These are phyloP conservation scores for Delphinella strobiligena DNA, from an alignment of 2,329 filamentous ascomycete genomes.

Conservation along the genomic window DNA sequence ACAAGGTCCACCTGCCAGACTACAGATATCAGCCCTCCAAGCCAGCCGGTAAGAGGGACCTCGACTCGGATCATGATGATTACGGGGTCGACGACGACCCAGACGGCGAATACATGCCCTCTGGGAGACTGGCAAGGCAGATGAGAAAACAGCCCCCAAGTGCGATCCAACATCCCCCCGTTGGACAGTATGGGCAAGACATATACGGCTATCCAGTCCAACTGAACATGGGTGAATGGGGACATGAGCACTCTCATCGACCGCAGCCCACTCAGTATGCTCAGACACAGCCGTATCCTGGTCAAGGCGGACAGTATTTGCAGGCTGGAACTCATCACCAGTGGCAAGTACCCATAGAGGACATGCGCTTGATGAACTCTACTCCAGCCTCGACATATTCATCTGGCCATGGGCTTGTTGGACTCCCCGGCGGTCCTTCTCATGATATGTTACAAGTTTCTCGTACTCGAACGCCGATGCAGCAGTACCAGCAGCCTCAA, in stretches of 20 bases:
- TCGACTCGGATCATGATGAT: slow-evolving; percentile 21
- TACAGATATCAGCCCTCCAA: slow-evolving; percentile 81
- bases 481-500: slow-evolving; percentile 13
- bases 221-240: neutral
- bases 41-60: slow-evolving; percentile 34
- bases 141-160: slow-evolving; percentile 4
- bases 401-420: slow-evolving; percentile 16
- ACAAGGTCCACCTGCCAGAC: slow-evolving; percentile 70
- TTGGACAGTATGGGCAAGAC: neutral
- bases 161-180: neutral
- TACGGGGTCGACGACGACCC: slow-evolving; percentile 23
- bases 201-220: neutral
- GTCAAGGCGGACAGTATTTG: slow-evolving; percentile 30
- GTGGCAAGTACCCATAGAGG: neutral
- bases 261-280: slow-evolving; percentile 15
- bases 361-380: slow-evolving; percentile 25
- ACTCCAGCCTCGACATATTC: slow-evolving; percentile 15
- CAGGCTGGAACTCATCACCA: slow-evolving; percentile 3
- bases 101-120: slow-evolving; percentile 16
- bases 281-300: slow-evolving; percentile 37
- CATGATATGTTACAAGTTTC: slow-evolving; percentile 22
- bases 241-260: neutral
- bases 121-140: slow-evolving; percentile 4
- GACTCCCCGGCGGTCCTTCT: slow-evolving; percentile 27
- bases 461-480: slow-evolving; percentile 18